Evolutionary conservation across 2,329 filamentous ascomycete species (phyloP).

Genomic region (Aspergillus fumigatiaffinis): DNA sequence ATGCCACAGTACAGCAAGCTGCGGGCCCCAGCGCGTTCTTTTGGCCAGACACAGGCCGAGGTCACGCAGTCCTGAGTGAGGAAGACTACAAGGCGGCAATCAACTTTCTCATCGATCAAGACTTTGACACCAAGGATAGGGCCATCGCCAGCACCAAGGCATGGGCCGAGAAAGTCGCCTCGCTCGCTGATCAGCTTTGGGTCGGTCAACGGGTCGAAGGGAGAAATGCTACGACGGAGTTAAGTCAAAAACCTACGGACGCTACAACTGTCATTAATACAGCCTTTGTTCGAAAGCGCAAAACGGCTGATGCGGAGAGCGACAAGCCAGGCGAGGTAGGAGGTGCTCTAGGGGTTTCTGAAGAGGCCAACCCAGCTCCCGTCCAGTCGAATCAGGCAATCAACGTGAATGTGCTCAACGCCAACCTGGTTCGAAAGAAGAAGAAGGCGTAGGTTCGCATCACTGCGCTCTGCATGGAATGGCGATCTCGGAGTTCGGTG

Average conservation of each 20-base stretch:
- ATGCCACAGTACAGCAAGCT: conserved; percentile 3
- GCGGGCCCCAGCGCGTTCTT: conserved; percentile 25
- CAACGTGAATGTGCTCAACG: conserved; percentile 37
- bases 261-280: conserved; percentile 25
- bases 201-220: conserved; percentile 36
- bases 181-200: conserved; percentile 32
- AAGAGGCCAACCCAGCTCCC: conserved; percentile 3
- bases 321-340: conserved; percentile 5
- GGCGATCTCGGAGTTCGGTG: neutral
- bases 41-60: conserved; percentile 32
- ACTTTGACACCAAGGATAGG: conserved; percentile 39
- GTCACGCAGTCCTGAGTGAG: conserved; percentile 35
- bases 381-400: conserved; percentile 7
- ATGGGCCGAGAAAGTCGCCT: conserved; percentile 41
- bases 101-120: conserved; percentile 39
- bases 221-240: conserved; percentile 16
- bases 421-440: conserved; percentile 38
- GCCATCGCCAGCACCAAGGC: conserved; percentile 38
- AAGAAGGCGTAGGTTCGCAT: conserved; percentile 31
- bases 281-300: conserved; percentile 38
- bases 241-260: conserved; percentile 5
- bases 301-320: conserved; percentile 24
- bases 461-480: conserved; percentile 1
- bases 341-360: conserved; percentile 4
- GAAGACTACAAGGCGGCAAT: conserved; percentile 39